Percentiles rank a stretch among this genome's conserved stretches.
These are phyloP conservation scores for Jacaranda copaia DNA, from an alignment of 257 asterid genomes.

Conservation along the genomic window DNA sequence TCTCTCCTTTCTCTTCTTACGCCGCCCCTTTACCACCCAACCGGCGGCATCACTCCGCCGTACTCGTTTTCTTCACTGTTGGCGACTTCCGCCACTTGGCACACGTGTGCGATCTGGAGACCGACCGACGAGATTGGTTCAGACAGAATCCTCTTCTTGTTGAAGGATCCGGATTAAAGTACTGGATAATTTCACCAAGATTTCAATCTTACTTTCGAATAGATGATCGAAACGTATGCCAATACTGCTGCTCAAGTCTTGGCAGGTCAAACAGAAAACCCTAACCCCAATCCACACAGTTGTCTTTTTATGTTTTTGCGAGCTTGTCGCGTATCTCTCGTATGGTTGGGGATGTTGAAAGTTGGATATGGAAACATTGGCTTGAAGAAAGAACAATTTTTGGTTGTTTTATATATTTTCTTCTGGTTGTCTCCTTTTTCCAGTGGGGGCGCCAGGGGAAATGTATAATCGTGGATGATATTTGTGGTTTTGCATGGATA, in stretches of 20 bases:
- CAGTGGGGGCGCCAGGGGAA: not conserved
- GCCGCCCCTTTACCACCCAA: not conserved
- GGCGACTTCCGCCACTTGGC: not conserved
- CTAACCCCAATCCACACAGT: not conserved
- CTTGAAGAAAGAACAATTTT: not conserved
- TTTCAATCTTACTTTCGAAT: not conserved
- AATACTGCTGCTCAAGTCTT: constrained; percentile 8
- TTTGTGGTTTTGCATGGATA: not conserved
- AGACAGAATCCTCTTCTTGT: not conserved
- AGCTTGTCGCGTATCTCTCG: not conserved
- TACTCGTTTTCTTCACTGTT: not conserved
- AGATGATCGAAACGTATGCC: constrained; percentile 13
- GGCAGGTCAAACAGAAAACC: constrained; percentile 25
- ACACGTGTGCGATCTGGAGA: not conserved
- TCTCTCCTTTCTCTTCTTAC: not conserved
- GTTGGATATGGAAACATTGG: not conserved
- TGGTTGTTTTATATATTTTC: not conserved
- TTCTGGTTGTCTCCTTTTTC: not conserved
- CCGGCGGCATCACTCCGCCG: not conserved
- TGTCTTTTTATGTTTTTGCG: not conserved
- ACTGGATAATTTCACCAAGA: not conserved
- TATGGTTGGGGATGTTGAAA: not conserved
- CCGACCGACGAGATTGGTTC: not conserved
- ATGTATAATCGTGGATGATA: not conserved
- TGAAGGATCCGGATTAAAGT: constrained; percentile 2